Evolutionary conservation across 2,329 filamentous ascomycete genomes (phyloP), one percentile per base, ranked within the genome.

Genomic region (Penicillium sp.): DNA sequence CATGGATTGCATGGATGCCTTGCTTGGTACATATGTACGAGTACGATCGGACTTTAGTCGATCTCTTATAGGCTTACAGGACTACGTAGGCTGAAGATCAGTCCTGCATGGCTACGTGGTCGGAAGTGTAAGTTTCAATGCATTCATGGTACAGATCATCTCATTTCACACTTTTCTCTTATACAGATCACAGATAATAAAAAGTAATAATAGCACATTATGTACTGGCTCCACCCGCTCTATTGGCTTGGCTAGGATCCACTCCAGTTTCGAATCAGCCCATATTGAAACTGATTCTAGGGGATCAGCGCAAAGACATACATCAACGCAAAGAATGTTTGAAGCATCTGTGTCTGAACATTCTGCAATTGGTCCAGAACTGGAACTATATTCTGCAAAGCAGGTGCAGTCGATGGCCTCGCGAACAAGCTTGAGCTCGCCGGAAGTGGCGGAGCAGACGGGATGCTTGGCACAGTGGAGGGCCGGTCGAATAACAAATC

Each of bases 241-340:
- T 52, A 44, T 52, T 44, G 49, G 21, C 49, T 43, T 52, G 49
- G 49, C 49, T 22, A 0, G 24, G 49, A 52, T 52, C 37, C 39
- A 45, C 49, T 19, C 16, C 24, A 33, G 26, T 35, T 47, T 27
- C 45, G 16, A 47, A 16, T 49, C 47, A 10, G 31, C 3, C 29
- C 21, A 49, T 24, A 5, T 19, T 33, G 19, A 31, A 39, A 19
- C 21, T 16, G 27, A 10, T 39, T 10, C 26, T 22, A 19, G 7
- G 49, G 10, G 35, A 51, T 43, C 14, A 51, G 35, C 13, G 33
- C 35, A 51, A 21, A 51, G 35, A 43, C 42, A 27, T 42, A 43
- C 22, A 29, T 21, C 22, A 26, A 51, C 8, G 24, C 33, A 22
- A 52, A 33, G n/a, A 52, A n/a, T 9, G 44, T 9, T 11, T 52